Percentiles rank a stretch among this genome's conserved stretches.
phyloP scores from a whole-genome alignment of 2,329 filamentous ascomycete species.

The Coniochaeta prunicola region DNA sequence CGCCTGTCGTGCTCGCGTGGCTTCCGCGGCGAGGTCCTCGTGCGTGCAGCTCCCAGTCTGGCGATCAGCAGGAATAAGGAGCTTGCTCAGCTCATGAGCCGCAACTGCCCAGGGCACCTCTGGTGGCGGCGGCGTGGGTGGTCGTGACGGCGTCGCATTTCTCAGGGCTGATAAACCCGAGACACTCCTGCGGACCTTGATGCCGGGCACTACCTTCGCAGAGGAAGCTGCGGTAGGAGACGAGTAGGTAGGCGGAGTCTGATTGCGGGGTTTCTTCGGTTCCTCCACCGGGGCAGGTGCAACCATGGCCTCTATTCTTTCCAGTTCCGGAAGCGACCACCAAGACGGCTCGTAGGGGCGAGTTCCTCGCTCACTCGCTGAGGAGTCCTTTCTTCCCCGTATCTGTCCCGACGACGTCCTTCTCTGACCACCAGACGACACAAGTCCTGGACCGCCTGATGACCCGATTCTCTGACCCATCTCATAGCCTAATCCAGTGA shows the following conservation, averaged over 20 bases:
- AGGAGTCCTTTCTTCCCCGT: constrained; percentile 21
- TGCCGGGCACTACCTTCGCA: constrained; percentile 66
- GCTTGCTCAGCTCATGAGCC: constrained; percentile 72
- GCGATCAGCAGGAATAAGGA: constrained; percentile 70
- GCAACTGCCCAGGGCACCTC: constrained; percentile 81
- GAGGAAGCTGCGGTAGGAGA: constrained; percentile 84
- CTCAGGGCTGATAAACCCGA: constrained; percentile 41
- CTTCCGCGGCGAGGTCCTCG: constrained; percentile 71
- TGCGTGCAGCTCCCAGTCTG: constrained; percentile 69
- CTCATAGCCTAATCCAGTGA: constrained; percentile 45
- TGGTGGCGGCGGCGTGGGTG: constrained; percentile 63
- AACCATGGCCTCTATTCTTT: constrained; percentile 59
- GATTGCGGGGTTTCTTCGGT: constrained; percentile 45
- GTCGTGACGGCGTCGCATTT: constrained; percentile 27
- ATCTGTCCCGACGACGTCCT: constrained; percentile 27
- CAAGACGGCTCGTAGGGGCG: constrained; percentile 58
- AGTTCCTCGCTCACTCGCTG: constrained; percentile 19
- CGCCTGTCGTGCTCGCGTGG: constrained; percentile 56
- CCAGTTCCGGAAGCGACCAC: constrained; percentile 62
- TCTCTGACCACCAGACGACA: constrained; percentile 28
- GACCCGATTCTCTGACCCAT: constrained; percentile 45
- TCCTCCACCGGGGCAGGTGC: constrained; percentile 35
- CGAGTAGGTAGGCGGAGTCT: constrained; percentile 65
- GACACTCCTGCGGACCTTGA: constrained; percentile 56
- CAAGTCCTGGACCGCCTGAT: background rate